These are phyloP conservation scores for Hydnomerulius pinastri DNA, from an alignment of 768 basidiomycete genomes.

Conservation along the genomic window DNA sequence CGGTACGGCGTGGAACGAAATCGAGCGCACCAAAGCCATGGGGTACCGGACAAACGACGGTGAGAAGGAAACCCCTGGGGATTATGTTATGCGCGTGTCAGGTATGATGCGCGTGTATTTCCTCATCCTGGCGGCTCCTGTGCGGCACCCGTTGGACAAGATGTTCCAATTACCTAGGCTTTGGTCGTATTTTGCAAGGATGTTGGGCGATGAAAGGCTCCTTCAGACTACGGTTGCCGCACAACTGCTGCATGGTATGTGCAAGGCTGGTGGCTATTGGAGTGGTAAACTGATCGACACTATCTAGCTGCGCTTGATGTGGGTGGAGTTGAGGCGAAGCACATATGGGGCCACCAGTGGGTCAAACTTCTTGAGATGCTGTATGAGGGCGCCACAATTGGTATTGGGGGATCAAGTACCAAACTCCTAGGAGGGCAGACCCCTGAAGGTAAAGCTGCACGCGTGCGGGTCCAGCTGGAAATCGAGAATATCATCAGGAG, in stretches of 20 bases:
- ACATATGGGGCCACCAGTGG: constrained; percentile 80
- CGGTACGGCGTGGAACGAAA: constrained; percentile 45
- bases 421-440: constrained; percentile 56
- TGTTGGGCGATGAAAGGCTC: constrained; percentile 53
- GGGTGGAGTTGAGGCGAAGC: constrained; percentile 58
- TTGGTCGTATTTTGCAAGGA: constrained; percentile 74
- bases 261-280: not conserved
- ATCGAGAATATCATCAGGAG: constrained; percentile 60
- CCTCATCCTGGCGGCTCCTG: constrained; percentile 51
- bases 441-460: constrained; percentile 64
- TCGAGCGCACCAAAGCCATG: constrained; percentile 48
- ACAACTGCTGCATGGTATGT: constrained; percentile 64
- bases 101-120: constrained; percentile 91
- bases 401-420: constrained; percentile 40
- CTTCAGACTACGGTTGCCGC: constrained; percentile 62
- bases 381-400: constrained; percentile 61
- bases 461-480: constrained; percentile 62
- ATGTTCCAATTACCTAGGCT: constrained; percentile 63
- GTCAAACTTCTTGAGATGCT: constrained; percentile 67
- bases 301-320: constrained; percentile 68
- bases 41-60: constrained; percentile 51
- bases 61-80: constrained; percentile 55
- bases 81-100: constrained; percentile 66
- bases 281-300: constrained; percentile 13
- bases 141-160: constrained; percentile 39